Evolutionary conservation across 2,329 filamentous ascomycete genomes (phyloP), one percentile per base, ranked within the genome.

Genomic region (Leptographium procerum): DNA sequence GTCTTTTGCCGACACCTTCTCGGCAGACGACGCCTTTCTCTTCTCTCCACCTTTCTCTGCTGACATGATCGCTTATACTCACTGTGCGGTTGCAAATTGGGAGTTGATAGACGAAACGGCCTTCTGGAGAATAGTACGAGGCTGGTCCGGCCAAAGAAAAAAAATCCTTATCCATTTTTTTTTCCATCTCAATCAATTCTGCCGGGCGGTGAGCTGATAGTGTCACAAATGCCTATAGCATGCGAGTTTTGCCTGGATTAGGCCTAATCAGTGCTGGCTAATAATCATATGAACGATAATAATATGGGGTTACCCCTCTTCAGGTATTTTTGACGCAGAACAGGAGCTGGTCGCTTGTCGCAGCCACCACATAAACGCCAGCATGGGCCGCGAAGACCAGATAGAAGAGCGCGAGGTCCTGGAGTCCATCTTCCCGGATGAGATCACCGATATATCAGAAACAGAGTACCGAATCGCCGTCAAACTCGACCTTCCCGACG

Each of bases 361-460:
- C 40, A n/a, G 24, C 16, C 31, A 24, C 43, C 28, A 34, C n/a
- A 28, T 14, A 43, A 28, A 56, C 24, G 8, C 55, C 64, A 75
- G 62, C 9, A 86, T 87, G 84, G 83, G 83, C 55, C 80, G 75
- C 70, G 92, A 97, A 78, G 94, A 99, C 61, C 94, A 99, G 72
- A 76, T 86, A 64, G 94, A 99, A 75, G 94, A 99, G 80, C 86
- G 91, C 62, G 94, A 99, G 73, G 92, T 99, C 66, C 89, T 99
- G 70, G 90, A 95, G 69, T 96, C 92, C 61, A 99, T 99, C 69
- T 99, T 97, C 66, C 91, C 94, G 1, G 92, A 99, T 61, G 94
- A 99, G 75, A 96, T 99, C 66, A 92, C 86, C 94, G 94, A 96
- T 70, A 84, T 96, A 68, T 94, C 89, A 66, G 90, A 96, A 57